Evolutionary conservation across 345 rosid genomes (phyloP), one percentile per base, ranked within the genome.

Genomic region (Cardamine resedifolia): DNA sequence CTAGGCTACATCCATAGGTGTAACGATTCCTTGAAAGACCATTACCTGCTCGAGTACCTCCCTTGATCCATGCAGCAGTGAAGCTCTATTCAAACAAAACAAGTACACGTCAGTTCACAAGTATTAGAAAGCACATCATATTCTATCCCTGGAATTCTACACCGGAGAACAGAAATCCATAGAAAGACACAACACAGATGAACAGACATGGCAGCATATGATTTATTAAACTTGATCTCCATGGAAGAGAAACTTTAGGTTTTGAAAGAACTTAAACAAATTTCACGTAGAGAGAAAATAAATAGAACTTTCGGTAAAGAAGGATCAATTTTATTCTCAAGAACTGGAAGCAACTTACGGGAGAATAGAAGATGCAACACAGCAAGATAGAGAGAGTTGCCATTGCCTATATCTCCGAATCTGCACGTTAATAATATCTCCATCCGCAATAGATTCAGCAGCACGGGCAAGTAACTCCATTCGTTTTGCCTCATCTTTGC

Each of bases 371-470:
- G 99, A 91, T 15, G 98, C 79, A 50, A 95, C 85, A 53, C 85
- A 86, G 81, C 87, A 62, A 62, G 93, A 64, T 66, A 84, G 96
- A 67, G 93, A 90, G 50, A 91, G 98, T 73, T 95, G 96, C 99
- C 99, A 95, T 71, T 87, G 99, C 49, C 88, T 84, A 81, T 91
- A 78, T 88, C 96, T 90, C 65, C 99, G 87, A 77, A 95, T 90
- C 80, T 91, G 98, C 62, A 91, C 97, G 76, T 90, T 95, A 77
- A 88, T 75, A 74, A 91, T 87, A 83, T 95, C 99, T 55, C 96
- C 98, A 78, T 91, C 86, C 0, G 87, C 85, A 47, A 95, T 91
- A 72, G 98, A 91, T 52, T 95, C 99, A 71, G 99, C 96, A 82
- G 99, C 89, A 53, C 81, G 93, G 52, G 98, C 90, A 80, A 95